phyloP scores from a whole-genome alignment of 768 basidiomycete genomes.

The Amanita thiersii region DNA sequence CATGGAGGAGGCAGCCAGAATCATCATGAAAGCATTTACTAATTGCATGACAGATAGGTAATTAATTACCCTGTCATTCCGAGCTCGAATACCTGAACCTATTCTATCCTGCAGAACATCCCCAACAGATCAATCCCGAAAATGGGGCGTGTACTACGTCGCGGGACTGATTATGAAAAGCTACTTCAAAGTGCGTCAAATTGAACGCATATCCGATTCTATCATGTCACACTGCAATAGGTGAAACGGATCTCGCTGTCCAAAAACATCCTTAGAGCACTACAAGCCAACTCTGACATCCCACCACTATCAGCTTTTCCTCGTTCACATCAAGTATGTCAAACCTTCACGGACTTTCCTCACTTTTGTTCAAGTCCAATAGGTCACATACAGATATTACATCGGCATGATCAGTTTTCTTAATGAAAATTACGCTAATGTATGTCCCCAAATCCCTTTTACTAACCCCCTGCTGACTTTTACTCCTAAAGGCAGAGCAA shows the following conservation, averaged over 20 bases:
- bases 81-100: background rate
- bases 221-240: slow-evolving; percentile 27
- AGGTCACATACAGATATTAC: slow-evolving; percentile 95
- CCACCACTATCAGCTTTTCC: slow-evolving; percentile 74
- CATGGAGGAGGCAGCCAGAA: slow-evolving; percentile 83
- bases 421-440: slow-evolving; percentile 86
- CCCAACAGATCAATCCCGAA: slow-evolving; percentile 65
- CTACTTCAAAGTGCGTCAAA: slow-evolving; percentile 75
- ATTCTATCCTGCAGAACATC: slow-evolving; percentile 39
- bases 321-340: slow-evolving; percentile 70
- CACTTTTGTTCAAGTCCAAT: too few species aligned
- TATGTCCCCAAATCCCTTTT: slow-evolving; percentile 19
- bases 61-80: background rate
- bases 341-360: background rate
- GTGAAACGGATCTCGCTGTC: slow-evolving; percentile 87
- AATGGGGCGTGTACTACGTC: slow-evolving; percentile 91
- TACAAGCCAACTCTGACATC: slow-evolving; percentile 79
- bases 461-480: background rate
- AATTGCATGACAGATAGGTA: slow-evolving; percentile 76
- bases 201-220: slow-evolving; percentile 1
- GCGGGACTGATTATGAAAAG: slow-evolving; percentile 88
- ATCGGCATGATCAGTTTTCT: slow-evolving; percentile 91
- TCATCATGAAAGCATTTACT: slow-evolving; percentile 85
- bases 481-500: slow-evolving; percentile 59
- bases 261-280: slow-evolving; percentile 85